A percentile compares a stretch with the other conserved stretches of the same genome.
phyloP scores from a whole-genome alignment of 1,284 basidiomycete genomes.

The Mycena sp. region DNA sequence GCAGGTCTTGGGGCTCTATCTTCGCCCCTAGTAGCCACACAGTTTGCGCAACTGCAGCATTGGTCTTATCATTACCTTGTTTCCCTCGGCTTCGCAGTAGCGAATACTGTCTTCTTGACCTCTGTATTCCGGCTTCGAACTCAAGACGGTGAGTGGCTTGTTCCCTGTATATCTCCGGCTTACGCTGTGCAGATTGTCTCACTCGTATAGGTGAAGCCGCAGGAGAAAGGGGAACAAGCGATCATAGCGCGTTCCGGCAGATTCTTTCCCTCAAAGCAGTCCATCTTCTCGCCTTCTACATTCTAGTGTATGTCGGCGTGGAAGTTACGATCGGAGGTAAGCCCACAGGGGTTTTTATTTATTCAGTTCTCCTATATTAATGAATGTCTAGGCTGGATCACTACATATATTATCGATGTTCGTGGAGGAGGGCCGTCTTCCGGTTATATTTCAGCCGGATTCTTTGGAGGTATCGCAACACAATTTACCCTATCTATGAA shows the following conservation, averaged over 20 bases:
- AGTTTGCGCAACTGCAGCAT: slow-evolving; percentile 61
- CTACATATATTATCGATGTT: slow-evolving; percentile 63
- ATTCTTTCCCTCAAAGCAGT: slow-evolving; percentile 64
- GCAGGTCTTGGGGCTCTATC: slow-evolving; percentile 72
- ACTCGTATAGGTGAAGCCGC: slow-evolving; percentile 50
- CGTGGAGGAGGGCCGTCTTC: slow-evolving; percentile 56
- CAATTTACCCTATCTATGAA: too few relatives aligned
- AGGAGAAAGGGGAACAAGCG: slow-evolving; percentile 44
- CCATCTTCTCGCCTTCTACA: slow-evolving; percentile 67
- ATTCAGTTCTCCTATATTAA: too few relatives aligned
- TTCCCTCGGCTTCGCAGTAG: slow-evolving; percentile 63
- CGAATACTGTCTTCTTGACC: slow-evolving; percentile 54
- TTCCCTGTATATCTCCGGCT: not conserved
- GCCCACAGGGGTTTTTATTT: not conserved
- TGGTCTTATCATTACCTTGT: slow-evolving; percentile 73
- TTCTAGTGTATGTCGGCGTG: slow-evolving; percentile 73
- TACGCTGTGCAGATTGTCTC: slow-evolving; percentile 47
- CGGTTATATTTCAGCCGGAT: slow-evolving; percentile 63
- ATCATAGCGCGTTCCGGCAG: slow-evolving; percentile 60
- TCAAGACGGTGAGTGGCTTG: slow-evolving; percentile 58
- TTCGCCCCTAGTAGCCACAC: slow-evolving; percentile 73
- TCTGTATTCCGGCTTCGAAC: slow-evolving; percentile 64
- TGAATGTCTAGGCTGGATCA: slow-evolving; percentile 45
- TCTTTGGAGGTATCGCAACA: slow-evolving; percentile 61
- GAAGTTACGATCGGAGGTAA: slow-evolving; percentile 73